These are phyloP conservation scores for Cryphonectria nitschkei DNA, from an alignment of 2,329 filamentous ascomycete genomes.

Conservation along the genomic window DNA sequence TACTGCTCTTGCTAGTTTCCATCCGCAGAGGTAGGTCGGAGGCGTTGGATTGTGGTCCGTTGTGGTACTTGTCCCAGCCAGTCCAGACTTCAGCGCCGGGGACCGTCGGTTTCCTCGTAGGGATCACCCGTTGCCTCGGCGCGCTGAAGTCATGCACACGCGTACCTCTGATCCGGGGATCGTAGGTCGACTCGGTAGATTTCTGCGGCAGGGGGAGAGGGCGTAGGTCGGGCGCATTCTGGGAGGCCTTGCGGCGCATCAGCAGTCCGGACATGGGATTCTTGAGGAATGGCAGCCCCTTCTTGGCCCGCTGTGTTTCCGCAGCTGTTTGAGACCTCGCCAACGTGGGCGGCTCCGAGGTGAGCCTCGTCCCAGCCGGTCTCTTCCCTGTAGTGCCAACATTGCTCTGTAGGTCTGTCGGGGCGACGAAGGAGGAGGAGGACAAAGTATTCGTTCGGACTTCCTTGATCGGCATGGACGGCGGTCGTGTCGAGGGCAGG, in stretches of 20 bases:
- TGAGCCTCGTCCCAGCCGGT: slow-evolving; percentile 45
- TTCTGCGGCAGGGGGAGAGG: slow-evolving; percentile 46
- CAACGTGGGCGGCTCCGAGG: slow-evolving; percentile 42
- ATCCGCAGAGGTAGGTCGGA: slow-evolving; percentile 18
- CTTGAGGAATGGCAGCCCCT: slow-evolving; percentile 61
- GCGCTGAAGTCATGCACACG: slow-evolving; percentile 69
- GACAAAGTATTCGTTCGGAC: slow-evolving; percentile 38
- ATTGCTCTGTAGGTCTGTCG: slow-evolving; percentile 50
- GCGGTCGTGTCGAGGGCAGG: slow-evolving; percentile 36
- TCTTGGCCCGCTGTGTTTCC: slow-evolving; percentile 53
- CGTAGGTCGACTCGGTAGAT: slow-evolving; percentile 55
- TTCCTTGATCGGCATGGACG: slow-evolving; percentile 37
- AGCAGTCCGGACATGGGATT: slow-evolving; percentile 64
- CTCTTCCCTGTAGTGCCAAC: slow-evolving; percentile 44
- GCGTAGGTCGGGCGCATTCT: slow-evolving; percentile 49
- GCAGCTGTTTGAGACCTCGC: slow-evolving; percentile 34
- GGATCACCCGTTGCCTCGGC: slow-evolving; percentile 48
- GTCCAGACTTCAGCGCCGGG: slow-evolving; percentile 25
- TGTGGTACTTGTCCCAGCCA: slow-evolving; percentile 18
- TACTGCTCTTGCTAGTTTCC: slow-evolving; percentile 21
- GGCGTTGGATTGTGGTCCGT: slow-evolving; percentile 7
- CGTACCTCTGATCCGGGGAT: slow-evolving; percentile 67
- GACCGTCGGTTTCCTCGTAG: slow-evolving; percentile 24
- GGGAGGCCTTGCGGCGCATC: slow-evolving; percentile 58
- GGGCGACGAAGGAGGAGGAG: slow-evolving; percentile 47